phyloP scores from a whole-genome alignment of 2,329 filamentous ascomycete genomes.

The Epicoccum sorghinum region DNA sequence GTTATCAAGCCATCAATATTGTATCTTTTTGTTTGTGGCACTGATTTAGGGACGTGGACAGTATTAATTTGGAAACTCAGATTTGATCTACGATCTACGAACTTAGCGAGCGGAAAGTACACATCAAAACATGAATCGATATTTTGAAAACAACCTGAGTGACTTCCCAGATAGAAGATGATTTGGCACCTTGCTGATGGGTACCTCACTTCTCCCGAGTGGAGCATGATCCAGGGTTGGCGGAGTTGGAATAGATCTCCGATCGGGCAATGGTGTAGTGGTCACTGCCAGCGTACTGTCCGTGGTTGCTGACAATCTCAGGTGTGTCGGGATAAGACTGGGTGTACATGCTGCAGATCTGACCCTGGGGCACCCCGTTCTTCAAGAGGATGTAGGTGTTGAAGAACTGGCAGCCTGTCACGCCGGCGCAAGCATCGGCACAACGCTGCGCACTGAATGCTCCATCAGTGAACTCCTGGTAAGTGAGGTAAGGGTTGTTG shows the following conservation, averaged over 20 bases:
- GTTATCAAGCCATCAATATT: too few relatives aligned
- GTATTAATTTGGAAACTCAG: too few relatives aligned
- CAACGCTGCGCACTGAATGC: not conserved
- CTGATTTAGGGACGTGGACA: too few relatives aligned
- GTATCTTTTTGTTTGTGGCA: too few relatives aligned
- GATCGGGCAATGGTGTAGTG: not conserved
- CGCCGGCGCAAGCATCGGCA: not conserved
- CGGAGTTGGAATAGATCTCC: not conserved
- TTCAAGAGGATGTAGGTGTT: slow-evolving; percentile 6
- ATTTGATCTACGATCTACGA: too few relatives aligned
- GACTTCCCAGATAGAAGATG: too few relatives aligned
- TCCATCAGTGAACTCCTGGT: not conserved
- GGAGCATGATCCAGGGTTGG: not conserved
- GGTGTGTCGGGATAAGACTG: not conserved
- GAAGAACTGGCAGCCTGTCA: slow-evolving; percentile 1
- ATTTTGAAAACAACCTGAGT: too few relatives aligned
- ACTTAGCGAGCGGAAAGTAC: too few relatives aligned
- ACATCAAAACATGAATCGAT: too few relatives aligned
- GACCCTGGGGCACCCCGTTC: not conserved
- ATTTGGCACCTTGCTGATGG: too few relatives aligned
- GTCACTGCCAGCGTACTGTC: not conserved
- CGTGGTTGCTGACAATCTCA: not conserved
- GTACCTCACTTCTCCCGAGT: too few relatives aligned
- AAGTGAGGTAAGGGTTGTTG: not conserved
- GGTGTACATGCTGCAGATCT: slow-evolving; percentile 2